phyloP scores from a whole-genome alignment of 2,329 filamentous ascomycete species.

The Fonsecaea monophora region DNA sequence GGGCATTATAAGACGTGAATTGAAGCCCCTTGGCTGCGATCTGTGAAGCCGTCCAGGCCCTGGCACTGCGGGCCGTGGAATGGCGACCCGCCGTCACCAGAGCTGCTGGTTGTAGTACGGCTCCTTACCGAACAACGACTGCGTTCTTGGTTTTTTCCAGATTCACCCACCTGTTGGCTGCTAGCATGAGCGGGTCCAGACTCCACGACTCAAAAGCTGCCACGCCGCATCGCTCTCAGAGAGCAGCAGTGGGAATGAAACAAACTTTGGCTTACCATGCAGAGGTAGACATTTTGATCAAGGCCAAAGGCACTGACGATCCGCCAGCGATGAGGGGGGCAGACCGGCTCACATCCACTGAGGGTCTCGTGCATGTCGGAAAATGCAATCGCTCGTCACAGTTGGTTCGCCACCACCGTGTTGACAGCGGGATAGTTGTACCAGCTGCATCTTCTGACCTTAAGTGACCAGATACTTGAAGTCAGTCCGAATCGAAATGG shows the following conservation, averaged over 20 bases:
- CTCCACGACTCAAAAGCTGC: constrained; percentile 28
- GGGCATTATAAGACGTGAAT: neutral
- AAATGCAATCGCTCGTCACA: constrained; percentile 7
- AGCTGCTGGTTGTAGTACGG: constrained; percentile 18
- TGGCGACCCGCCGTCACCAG: constrained; percentile 13
- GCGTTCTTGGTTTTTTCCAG: constrained; percentile 12
- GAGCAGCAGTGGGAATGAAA: constrained; percentile 13
- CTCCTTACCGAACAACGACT: constrained; percentile 19
- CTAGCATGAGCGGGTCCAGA: constrained; percentile 21
- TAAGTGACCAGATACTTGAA: constrained; percentile 12
- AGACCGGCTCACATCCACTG: constrained; percentile 16
- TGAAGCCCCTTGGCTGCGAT: constrained; percentile 1
- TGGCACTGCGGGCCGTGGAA: constrained; percentile 16
- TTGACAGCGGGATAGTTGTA: constrained; percentile 14
- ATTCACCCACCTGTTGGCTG: constrained; percentile 16
- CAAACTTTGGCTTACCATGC: constrained; percentile 12
- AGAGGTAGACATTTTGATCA: constrained; percentile 10
- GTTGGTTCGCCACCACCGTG: constrained; percentile 22
- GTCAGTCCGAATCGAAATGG: constrained; percentile 21
- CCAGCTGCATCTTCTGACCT: constrained; percentile 16
- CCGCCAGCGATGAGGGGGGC: constrained; percentile 12
- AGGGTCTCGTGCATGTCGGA: constrained; percentile 25
- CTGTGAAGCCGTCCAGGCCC: constrained; percentile 3
- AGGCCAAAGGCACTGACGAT: constrained; percentile 5
- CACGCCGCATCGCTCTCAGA: constrained; percentile 22